phyloP scores from a whole-genome alignment of 306 rosid species.

The Begonia peltatifolia region DNA sequence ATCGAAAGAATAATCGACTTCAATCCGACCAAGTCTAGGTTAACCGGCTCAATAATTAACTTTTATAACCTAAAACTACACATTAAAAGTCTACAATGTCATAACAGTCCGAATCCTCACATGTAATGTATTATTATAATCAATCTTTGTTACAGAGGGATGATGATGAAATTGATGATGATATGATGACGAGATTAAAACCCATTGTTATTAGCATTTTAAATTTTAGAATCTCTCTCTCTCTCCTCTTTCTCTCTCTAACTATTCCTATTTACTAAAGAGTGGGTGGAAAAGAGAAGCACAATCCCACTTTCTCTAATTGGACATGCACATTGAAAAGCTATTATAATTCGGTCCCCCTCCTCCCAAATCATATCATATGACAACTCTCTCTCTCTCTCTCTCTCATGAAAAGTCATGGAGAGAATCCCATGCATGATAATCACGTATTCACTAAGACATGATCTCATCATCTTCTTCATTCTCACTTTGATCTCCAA shows the following conservation, averaged over 20 bases:
- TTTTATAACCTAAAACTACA: too few species aligned
- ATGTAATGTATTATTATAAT: too few species aligned
- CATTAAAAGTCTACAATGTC: too few species aligned
- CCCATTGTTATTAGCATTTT: too few species aligned
- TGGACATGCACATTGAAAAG: not conserved
- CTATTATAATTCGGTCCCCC: not conserved
- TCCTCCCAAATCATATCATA: not conserved
- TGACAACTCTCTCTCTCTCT: not conserved
- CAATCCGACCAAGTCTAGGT: too few species aligned
- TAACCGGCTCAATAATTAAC: too few species aligned
- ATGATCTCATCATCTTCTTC: not conserved
- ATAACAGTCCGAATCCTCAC: too few species aligned
- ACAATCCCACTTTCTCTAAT: slow-evolving; percentile 1
- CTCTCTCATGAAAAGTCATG: not conserved
- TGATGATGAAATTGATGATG: not conserved
- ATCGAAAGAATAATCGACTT: too few species aligned
- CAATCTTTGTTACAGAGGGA: not conserved
- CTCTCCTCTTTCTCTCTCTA: not conserved
- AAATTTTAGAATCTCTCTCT: too few species aligned
- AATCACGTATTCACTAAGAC: not conserved
- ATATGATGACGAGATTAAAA: not conserved
- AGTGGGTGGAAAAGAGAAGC: not conserved
- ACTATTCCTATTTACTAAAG: not conserved
- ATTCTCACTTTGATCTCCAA: too few species aligned
- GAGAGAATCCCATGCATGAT: slow-evolving; percentile 1